Percentiles rank a stretch among this genome's conserved stretches.
phyloP scores from a whole-genome alignment of 805 yeast species.

The Pichia insulana region DNA sequence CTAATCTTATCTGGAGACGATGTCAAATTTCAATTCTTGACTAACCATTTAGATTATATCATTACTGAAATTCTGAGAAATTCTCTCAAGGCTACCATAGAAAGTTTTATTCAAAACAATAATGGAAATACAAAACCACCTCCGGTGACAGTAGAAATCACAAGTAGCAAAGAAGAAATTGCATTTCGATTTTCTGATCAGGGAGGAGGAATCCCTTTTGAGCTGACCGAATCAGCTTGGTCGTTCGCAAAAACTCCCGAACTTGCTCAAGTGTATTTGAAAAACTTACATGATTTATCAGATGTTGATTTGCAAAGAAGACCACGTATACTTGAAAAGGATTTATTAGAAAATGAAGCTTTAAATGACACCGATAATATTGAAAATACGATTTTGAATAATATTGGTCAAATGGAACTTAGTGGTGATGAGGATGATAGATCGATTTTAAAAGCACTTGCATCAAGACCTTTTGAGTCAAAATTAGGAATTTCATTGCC shows the following conservation, averaged over 20 bases:
- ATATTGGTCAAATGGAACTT: constrained; percentile 27
- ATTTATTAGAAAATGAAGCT: constrained; percentile 5
- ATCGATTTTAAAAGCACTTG: constrained; percentile 55
- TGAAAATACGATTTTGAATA: constrained; percentile 18
- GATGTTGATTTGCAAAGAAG: constrained; percentile 38
- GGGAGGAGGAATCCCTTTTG: constrained; percentile 77
- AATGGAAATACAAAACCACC: constrained; percentile 34
- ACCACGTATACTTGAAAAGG: constrained; percentile 19
- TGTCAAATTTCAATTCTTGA: constrained; percentile 70
- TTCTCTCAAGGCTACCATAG: constrained; percentile 73
- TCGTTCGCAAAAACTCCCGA: constrained; percentile 72
- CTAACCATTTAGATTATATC: constrained; percentile 77
- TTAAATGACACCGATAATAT: background rate
- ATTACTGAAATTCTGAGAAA: constrained; percentile 85
- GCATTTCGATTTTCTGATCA: constrained; percentile 76
- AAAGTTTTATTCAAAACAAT: constrained; percentile 29
- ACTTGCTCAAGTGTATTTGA: constrained; percentile 47
- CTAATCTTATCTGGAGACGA: constrained; percentile 70
- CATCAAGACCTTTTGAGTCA: constrained; percentile 63
- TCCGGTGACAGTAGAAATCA: constrained; percentile 70
- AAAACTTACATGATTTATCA: constrained; percentile 63
- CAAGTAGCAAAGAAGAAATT: constrained; percentile 57
- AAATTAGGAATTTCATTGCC: constrained; percentile 87
- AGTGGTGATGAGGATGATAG: constrained; percentile 18
- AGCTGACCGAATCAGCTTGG: constrained; percentile 62